Base-by-base conservation (phyloP, 2,329 filamentous ascomycete genomes). In the Penicillium digitatum region DNA sequence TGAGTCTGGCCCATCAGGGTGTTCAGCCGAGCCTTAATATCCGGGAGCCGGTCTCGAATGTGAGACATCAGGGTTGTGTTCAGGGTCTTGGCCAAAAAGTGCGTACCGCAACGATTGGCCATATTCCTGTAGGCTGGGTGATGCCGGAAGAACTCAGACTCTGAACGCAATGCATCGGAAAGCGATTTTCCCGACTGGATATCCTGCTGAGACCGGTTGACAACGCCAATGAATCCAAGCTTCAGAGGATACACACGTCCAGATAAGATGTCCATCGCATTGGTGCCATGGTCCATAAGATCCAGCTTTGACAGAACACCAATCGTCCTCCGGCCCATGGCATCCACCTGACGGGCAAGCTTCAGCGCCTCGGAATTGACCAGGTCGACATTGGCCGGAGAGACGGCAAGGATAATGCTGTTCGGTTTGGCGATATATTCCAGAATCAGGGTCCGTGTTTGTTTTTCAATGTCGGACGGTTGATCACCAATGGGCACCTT, bases 1-100 rank as follows among this genome's bases (percentile, higher is more conserved):
- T 99, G 94, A 46, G 94, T 97, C 75, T 99, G 94, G n/a, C 94
- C 94, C 94, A 99, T 99, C 48, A 99, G 79, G 0, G 94, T 99
- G 74, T 99, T 99, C 58, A 99, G 81, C 52, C 94, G 87, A 47
- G 94, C 94, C 77, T 99, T 99, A 79, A 99, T 99, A 73, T 99
- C 94, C 29, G 94, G 94, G 66, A 99, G 79, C 44, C 94, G 86
- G 72, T 99, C 94, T 57, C 94, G 88, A 69, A 99, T 99, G 70
- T 99, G 94, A 22, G 86, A 78, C 94, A 99, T 97, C 61, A 99
- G 81, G 12, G 94, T 99, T 40, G 87, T 87, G 75, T 97, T 99
- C 58, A 99, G 81, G 14, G 90, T 96, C 78, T 94, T 96, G 48
- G 94, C 94, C 53, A 99, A 79, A 69, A 89, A 97, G 55, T 95